Base-by-base conservation (phyloP, 208 protist species). In the Crithidia thermophila region DNA sequence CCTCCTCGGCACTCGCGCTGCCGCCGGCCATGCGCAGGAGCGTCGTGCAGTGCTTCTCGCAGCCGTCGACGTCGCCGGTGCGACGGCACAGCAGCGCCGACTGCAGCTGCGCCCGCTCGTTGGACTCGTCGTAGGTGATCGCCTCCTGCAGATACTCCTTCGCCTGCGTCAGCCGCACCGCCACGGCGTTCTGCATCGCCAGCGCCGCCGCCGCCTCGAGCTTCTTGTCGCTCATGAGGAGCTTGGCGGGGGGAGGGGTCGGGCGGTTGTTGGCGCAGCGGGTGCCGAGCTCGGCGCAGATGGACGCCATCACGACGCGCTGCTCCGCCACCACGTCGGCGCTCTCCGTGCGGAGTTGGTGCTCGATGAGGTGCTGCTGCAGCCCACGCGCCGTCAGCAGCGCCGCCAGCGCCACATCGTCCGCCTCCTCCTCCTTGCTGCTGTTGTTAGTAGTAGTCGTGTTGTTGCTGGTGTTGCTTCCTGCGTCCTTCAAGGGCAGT, bases 21-120 rank as follows among this genome's bases (percentile, higher is more conserved):
- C 61, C 69, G n/a, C 61, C 69, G 1, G 52, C 69, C 69, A 98
- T 86, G 43, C 81, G 73, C 30, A 99, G 87, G 39, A 98, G 61
- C 42, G 82, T 75, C 36, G 84, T 85, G 77, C 94, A 98, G 60
- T 95, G 87, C 43, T 85, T 62, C 80, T 98, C 93, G 55, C 93
- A 97, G n/a, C 56, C 79, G n/a, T 97, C 86, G 27, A 89, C 52
- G 65, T 98, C 91, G 31, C 80, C 84, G 31, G 43, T 70, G 13
- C 77, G 57, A n/a, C 97, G 72, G 58, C 90, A 78, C 43, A 98
- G 73, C 67, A 85, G 77, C 11, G 94, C 93, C 20, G 94, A 71
- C 40, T 82, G 85, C 14, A 98, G 62, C 53, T 98, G 83, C 3
- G 81, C 81, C 8, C 63, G 50, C 66, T 94, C 87, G 72, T 85